Evolutionary conservation across 352 stramenopile genomes (phyloP).

Genomic region (Phytophthora cactorum): DNA sequence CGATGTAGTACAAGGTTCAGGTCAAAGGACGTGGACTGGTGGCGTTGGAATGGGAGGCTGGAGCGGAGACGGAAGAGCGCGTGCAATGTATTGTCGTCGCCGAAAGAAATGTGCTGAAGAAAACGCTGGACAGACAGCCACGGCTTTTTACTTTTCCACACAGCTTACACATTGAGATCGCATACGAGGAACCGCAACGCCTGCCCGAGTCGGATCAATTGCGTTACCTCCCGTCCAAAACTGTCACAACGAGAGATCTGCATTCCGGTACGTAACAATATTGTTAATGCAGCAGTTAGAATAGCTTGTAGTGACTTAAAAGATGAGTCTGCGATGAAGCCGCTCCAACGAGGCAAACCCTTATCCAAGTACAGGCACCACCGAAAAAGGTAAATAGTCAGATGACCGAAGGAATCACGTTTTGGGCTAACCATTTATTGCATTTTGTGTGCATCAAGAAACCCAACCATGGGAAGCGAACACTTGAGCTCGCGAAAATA

Average conservation of each 20-base stretch:
- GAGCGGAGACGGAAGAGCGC: conserved; percentile 67
- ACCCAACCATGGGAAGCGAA: conserved; percentile 50
- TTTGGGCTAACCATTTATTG: conserved; percentile 1
- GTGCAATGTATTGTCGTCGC: conserved; percentile 65
- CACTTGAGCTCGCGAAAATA: conserved; percentile 40
- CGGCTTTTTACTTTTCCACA: conserved; percentile 44
- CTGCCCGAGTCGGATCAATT: conserved; percentile 67
- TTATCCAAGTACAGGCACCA: conserved; percentile 7
- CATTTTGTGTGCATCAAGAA: conserved; percentile 3
- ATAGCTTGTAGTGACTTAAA: not conserved
- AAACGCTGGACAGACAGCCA: conserved; percentile 40
- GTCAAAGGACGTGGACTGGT: conserved; percentile 62
- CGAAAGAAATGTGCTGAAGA: conserved; percentile 62
- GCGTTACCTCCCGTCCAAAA: conserved; percentile 51
- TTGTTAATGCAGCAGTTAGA: not conserved
- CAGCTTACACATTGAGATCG: conserved; percentile 52
- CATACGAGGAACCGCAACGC: conserved; percentile 59
- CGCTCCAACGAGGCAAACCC: conserved; percentile 5
- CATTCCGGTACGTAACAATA: conserved; percentile 25
- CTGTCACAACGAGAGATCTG: conserved; percentile 49
- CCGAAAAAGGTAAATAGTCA: conserved; percentile 18
- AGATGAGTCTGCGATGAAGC: conserved; percentile 10
- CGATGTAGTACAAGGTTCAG: conserved; percentile 63
- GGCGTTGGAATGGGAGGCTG: conserved; percentile 60
- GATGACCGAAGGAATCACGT: not conserved